These are phyloP conservation scores for Candida glaebosa DNA, from an alignment of 805 yeast species.

Conservation along the genomic window DNA sequence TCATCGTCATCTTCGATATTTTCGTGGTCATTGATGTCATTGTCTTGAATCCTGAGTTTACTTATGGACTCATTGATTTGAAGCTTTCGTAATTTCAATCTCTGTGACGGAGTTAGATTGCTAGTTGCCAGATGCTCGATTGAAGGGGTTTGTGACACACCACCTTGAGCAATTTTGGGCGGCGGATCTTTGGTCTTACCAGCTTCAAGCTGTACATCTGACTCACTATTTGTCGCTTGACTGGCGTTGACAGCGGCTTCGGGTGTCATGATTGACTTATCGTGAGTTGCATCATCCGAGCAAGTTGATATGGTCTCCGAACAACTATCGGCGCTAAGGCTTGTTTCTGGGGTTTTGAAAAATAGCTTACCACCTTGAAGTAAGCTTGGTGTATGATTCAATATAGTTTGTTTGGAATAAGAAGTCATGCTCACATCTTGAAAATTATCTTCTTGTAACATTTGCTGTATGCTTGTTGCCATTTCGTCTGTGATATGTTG, in stretches of 20 bases:
- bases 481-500: too few relatives aligned
- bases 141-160: too few relatives aligned
- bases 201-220: too few relatives aligned
- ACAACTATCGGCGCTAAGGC: not conserved
- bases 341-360: not conserved
- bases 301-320: too few relatives aligned
- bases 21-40: conserved; percentile 4
- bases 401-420: too few relatives aligned
- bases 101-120: conserved; percentile 27
- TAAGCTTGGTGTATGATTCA: not conserved
- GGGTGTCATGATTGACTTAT: too few relatives aligned
- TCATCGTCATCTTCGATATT: conserved; percentile 16
- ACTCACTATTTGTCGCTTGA: too few relatives aligned
- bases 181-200: too few relatives aligned
- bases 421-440: not conserved
- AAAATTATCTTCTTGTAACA: not conserved
- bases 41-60: conserved; percentile 15
- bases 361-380: not conserved
- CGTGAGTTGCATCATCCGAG: too few relatives aligned
- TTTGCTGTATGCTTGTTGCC: not conserved
- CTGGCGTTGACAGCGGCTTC: too few relatives aligned
- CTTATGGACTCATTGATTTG: conserved; percentile 23
- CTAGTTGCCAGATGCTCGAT: too few relatives aligned
- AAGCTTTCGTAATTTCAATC: conserved; percentile 23
- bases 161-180: too few relatives aligned